Base-by-base conservation (phyloP, 176 grass and related monocot species). In the Eragrostis nindensis region DNA sequence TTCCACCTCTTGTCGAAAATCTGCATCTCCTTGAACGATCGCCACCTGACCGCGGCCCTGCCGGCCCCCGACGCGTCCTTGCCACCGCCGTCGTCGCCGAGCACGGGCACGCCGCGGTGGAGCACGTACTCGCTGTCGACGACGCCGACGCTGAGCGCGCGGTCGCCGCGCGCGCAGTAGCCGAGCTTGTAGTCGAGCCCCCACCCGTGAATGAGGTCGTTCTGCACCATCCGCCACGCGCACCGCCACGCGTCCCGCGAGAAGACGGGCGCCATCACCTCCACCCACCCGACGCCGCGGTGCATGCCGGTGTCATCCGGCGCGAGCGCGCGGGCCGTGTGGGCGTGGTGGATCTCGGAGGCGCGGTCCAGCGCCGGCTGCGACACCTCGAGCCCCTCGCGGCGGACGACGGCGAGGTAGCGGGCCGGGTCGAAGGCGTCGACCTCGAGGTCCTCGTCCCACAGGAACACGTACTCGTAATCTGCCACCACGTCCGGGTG, bases 391-490 rank as follows among this genome's bases (percentile, higher is more conserved):
- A 80, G 78, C 0, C 65, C 50, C 3, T 69, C 78, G 15, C 38
- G 11, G 0, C 38, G 13, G 5, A 80, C 65, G 36, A 69, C 49
- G 36, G 13, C 61, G 61, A 69, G 36, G 38, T 56, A 80, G 8
- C 38, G 2, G 52, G 9, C 24, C 11, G 76, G 76, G 49, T 86
- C 26, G 41, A 80, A 86, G 25, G 59, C 14, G 62, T 80, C 57
- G 0, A 86, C 69, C 39, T 69, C 69, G 27, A 86, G 2, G 78
- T 86, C 84, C 36, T 86, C 76, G 29, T 86, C 84, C 84, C 69
- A 86, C 0, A 86, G n/a, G 62, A 86, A 86, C 3, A 86, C 46
- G 43, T 86, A 86, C 12, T 79, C 67, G 41, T 86, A 80, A 36
- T 73, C 68, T 1, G 56, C 68, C 26, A 67, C 84, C 8, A 86